Conservation (phyloP, 305 asterid genomes). For the Solanum hybrid region DNA sequence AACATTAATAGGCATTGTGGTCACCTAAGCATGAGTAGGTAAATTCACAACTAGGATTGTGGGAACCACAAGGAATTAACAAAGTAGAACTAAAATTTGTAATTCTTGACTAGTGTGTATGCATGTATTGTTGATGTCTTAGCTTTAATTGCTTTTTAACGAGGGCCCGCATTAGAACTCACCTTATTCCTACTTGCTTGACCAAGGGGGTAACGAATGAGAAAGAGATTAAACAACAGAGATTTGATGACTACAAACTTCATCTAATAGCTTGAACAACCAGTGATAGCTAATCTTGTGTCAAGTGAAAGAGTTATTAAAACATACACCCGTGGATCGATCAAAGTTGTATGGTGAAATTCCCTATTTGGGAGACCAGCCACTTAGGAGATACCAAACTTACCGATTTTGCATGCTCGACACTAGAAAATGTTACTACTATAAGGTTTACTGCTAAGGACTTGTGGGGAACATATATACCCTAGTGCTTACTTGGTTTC, state of each 20-base stretch:
- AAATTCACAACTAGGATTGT: neutral
- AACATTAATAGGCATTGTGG: neutral
- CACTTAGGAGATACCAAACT: neutral
- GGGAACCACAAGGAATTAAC: neutral
- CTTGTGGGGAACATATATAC: neutral
- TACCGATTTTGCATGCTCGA: neutral
- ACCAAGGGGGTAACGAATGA: neutral
- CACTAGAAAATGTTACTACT: neutral
- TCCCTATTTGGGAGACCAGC: neutral
- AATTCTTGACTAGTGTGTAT: neutral
- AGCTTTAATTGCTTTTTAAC: neutral
- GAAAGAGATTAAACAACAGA: neutral
- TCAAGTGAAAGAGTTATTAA: neutral
- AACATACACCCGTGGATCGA: neutral
- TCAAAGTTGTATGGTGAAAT: neutral
- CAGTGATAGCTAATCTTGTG: neutral
- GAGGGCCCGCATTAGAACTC: neutral
- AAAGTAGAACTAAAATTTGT: neutral
- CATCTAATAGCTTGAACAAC: neutral
- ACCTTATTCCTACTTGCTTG: neutral
- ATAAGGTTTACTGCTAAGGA: neutral
- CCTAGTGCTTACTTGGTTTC: neutral
- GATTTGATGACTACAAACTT: neutral
- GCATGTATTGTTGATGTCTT: neutral
- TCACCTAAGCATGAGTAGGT: neutral